These are phyloP conservation scores for Paracoccidioides brasiliensis DNA, from an alignment of 2,329 filamentous ascomycete genomes.

Conservation along the genomic window DNA sequence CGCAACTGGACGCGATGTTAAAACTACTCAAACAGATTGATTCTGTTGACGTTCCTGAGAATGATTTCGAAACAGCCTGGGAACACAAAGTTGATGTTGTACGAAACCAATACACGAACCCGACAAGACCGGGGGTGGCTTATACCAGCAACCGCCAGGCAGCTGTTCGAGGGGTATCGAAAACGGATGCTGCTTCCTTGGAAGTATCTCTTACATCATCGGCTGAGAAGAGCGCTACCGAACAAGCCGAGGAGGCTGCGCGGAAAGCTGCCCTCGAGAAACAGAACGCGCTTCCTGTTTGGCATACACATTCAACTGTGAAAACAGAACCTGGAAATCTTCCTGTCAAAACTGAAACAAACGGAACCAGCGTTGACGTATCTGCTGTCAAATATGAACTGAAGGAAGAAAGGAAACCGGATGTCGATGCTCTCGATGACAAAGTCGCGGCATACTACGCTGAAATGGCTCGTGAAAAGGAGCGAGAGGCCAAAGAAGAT, in stretches of 20 bases:
- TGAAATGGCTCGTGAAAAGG: constrained; percentile 33
- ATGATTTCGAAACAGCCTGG: constrained; percentile 38
- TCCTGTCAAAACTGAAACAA: constrained; percentile 7
- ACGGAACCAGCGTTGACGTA: constrained; percentile 6
- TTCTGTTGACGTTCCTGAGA: constrained; percentile 33
- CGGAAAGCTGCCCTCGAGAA: constrained; percentile 37
- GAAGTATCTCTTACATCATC: constrained; percentile 38
- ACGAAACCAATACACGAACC: constrained; percentile 31
- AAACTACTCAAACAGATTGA: constrained; percentile 38
- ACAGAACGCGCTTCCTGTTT: constrained; percentile 40
- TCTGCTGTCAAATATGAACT: constrained; percentile 17
- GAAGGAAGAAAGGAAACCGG: constrained; percentile 32
- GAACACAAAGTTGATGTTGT: constrained; percentile 35
- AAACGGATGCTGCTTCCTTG: constrained; percentile 32
- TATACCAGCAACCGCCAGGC: constrained; percentile 26
- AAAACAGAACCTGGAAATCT: constrained; percentile 9
- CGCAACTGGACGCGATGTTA: constrained; percentile 34
- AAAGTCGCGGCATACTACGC: constrained; percentile 36
- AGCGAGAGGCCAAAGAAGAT: constrained; percentile 29
- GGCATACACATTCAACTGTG: constrained; percentile 41
- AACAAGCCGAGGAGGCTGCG: constrained; percentile 35
- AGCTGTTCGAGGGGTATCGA: constrained; percentile 29
- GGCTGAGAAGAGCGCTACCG: constrained; percentile 37
- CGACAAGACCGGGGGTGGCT: constrained; percentile 29
- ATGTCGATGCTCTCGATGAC: constrained; percentile 31